Evolutionary conservation across 164 flowering plant species (phyloP), one percentile per base, ranked within the genome.

Genomic region (Kingdonia uniflora): DNA sequence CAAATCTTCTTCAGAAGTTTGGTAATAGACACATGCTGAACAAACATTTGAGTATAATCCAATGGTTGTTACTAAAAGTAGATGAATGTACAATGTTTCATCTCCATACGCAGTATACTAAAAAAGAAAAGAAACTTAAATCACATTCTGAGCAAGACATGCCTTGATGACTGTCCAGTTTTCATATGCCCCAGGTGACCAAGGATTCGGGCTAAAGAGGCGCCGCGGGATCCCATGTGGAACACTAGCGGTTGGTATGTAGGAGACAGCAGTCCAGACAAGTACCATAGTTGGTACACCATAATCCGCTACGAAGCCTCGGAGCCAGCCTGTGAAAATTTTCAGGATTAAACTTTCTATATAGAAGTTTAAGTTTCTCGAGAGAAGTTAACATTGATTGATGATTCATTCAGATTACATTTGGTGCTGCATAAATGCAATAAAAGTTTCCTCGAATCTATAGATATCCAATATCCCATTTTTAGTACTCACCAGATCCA

Each of bases 281-380:
- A 94, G 64, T 56, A 94, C 97, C 99, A 94, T 94, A 49, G 89
- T 76, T 13, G 99, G 99, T 48, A 94, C 99, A 6, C 99, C 99
- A 62, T 94, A 89, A 63, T 94, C 99, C 42, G 99, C 99, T 55
- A 89, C 66, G 5, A 89, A 67, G 60, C 97, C 80, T 67, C 97
- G 70, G 48, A 94, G 65, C 88, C 82, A 87, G 51, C 96, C 99
- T 94, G 73, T 43, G 54, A 49, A 63, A 63, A 23, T 6, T 16
- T 11, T 29, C 39, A 52, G 56, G 16, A 33, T 17, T 58, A 21
- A 43, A n/a, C 17, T 56, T 55, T 21, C 52, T 19, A 11, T 22
- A 1, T 26, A n/a, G n/a, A n/a, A n/a, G n/a, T n/a, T n/a, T n/a
- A n/a, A n/a, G n/a, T n/a, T n/a, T n/a, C n/a, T n/a, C n/a, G n/a